Percentiles rank a stretch among this genome's conserved stretches.
Conservation (phyloP, 2,329 filamentous ascomycete genomes). For the Corniculantispora saksenae region DNA sequence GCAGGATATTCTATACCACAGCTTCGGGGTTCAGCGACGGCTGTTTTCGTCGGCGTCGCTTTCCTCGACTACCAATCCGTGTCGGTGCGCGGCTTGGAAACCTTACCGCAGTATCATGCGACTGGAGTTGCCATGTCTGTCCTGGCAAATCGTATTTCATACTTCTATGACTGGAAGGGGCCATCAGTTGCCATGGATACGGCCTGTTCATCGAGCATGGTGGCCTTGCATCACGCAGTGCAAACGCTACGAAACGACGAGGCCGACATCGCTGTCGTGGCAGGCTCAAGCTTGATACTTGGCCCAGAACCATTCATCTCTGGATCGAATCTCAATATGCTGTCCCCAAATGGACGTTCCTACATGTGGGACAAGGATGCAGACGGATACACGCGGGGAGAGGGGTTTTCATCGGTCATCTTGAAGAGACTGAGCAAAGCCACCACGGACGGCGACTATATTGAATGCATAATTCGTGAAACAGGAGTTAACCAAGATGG, state of each 20-base stretch:
- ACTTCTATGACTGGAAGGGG: slow-evolving; percentile 37
- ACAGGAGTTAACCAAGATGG: slow-evolving; percentile 59
- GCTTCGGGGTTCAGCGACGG: slow-evolving; percentile 25
- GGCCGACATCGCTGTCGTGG: slow-evolving; percentile 26
- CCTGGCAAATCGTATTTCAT: slow-evolving; percentile 36
- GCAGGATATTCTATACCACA: slow-evolving; percentile 19
- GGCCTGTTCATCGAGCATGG: slow-evolving; percentile 38
- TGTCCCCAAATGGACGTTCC: background rate
- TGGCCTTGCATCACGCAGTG: slow-evolving; percentile 36
- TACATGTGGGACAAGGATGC: background rate
- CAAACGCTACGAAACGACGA: slow-evolving; percentile 34
- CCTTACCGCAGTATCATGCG: slow-evolving; percentile 35
- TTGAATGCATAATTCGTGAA: slow-evolving; percentile 51
- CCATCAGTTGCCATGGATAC: slow-evolving; percentile 41
- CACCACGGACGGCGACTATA: slow-evolving; percentile 54
- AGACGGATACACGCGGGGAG: slow-evolving; percentile 40
- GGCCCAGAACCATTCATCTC: background rate
- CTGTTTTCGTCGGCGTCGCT: slow-evolving; percentile 34
- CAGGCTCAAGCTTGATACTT: slow-evolving; percentile 23
- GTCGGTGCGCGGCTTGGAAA: slow-evolving; percentile 30
- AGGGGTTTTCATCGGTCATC: slow-evolving; percentile 56
- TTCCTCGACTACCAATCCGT: slow-evolving; percentile 29
- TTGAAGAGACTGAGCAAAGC: slow-evolving; percentile 60
- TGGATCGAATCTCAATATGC: background rate
- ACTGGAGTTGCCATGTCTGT: slow-evolving; percentile 32